Evolutionary conservation across 1,284 basidiomycete species (phyloP).

Genomic region (Leccinum subrobustum): DNA sequence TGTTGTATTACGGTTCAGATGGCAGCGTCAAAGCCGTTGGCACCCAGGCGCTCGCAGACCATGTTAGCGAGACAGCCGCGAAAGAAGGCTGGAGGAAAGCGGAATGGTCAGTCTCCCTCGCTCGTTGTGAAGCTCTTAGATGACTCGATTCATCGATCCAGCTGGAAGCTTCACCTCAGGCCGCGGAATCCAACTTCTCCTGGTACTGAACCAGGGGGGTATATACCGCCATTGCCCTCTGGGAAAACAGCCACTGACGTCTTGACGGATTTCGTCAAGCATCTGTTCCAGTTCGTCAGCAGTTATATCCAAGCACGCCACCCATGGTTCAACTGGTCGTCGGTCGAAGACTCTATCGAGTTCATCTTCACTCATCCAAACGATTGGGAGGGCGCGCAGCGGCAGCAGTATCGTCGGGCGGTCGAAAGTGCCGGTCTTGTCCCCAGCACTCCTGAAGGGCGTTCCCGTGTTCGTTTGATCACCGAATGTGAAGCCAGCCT

Average conservation of each 20-base stretch:
- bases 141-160: neutral
- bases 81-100: neutral
- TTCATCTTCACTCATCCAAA: too few relatives aligned
- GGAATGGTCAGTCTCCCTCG: neutral
- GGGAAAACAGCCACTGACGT: constrained; percentile 32
- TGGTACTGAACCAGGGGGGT: neutral
- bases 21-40: neutral
- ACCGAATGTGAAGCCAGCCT: too few relatives aligned
- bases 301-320: constrained; percentile 47
- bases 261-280: constrained; percentile 46
- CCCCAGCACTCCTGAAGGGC: too few relatives aligned
- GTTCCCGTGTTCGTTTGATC: too few relatives aligned
- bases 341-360: too few relatives aligned
- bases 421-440: too few relatives aligned
- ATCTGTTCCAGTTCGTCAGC: constrained; percentile 44
- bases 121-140: neutral
- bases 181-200: neutral
- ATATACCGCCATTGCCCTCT: neutral
- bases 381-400: too few relatives aligned
- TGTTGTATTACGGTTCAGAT: neutral
- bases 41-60: neutral
- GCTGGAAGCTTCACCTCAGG: neutral
- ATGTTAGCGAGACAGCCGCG: neutral
- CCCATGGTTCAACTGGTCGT: constrained; percentile 40
- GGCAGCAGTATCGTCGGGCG: too few relatives aligned